Evolutionary conservation across 2,329 filamentous ascomycete genomes (phyloP), one percentile per base, ranked within the genome.

Genomic region (Helicocarpus griseus): DNA sequence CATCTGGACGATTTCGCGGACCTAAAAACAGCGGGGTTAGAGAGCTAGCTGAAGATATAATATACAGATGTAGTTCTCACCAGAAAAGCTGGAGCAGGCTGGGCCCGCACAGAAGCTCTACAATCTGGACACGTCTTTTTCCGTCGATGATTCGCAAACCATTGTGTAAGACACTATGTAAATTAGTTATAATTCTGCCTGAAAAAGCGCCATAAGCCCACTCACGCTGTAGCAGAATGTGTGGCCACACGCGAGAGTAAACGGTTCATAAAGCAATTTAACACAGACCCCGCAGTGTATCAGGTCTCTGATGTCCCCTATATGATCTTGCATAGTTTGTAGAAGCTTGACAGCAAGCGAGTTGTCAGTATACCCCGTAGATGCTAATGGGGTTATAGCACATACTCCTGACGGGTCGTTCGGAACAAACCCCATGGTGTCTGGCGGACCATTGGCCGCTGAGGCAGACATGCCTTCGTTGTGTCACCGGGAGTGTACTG

Each of bases 81-180:
- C 39, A 85, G 65, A 61, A 83, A 86, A 38, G 82, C 80, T 24
- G 82, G 83, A 6, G 81, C 79, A 0, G 83, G 83, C 57, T 78
- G 70, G 26, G 77, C 68, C 56, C 72, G 77, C 52, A 86, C 78
- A 33, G 73, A 68, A 3, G 77, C 72, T 54, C 83, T 77, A 63
- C 83, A 87, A 63, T 86, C 82, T 14, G 83, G 83, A 65, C 83
- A 87, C 59, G 82, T 82, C 63, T 82, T 83, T 60, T 78, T 81
- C 40, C 68, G 69, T 61, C 70, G 76, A 58, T 77, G 73, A 59
- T 67, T 73, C 35, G 65, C 64, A 61, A 79, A 80, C 76, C 76
- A 79, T 54, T 75, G 77, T 58, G 74, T 74, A 40, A 80, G 69
- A 59, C 80, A 81, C 78, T 81, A 63, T 26, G 22, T 53, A 38